Percentiles rank a stretch among this genome's conserved stretches.
Evolutionary conservation across 1,139 yeast species (phyloP).

Genomic region (Blastobotrys elegans): DNA sequence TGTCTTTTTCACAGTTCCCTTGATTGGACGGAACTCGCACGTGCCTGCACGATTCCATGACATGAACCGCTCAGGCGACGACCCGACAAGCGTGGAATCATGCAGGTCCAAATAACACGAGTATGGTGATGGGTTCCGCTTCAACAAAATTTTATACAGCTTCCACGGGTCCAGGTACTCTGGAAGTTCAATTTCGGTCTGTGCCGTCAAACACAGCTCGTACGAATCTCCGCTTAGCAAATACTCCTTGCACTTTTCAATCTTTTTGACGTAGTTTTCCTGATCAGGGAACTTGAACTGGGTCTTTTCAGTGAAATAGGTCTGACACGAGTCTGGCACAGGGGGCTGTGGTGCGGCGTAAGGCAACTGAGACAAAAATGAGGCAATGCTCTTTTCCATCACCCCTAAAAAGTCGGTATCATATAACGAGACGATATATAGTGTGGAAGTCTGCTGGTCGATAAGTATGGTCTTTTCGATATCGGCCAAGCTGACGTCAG

Average conservation of each 20-base stretch:
- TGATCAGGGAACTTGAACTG: slow-evolving; percentile 51
- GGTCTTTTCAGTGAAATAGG: slow-evolving; percentile 24
- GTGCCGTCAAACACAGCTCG: slow-evolving; percentile 85
- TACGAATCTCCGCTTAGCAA: slow-evolving; percentile 85
- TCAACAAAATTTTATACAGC: slow-evolving; percentile 65
- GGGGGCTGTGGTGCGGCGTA: slow-evolving; percentile 1
- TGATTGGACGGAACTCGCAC: slow-evolving; percentile 88
- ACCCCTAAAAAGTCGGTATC: slow-evolving; percentile 14
- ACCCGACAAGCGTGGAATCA: slow-evolving; percentile 61
- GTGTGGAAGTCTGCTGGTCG: slow-evolving; percentile 45
- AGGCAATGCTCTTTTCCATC: neutral
- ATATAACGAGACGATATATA: slow-evolving; percentile 47
- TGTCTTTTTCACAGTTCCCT: slow-evolving; percentile 83
- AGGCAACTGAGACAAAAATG: neutral
- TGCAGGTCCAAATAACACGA: slow-evolving; percentile 75
- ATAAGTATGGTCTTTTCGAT: slow-evolving; percentile 61
- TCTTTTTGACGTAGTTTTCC: slow-evolving; percentile 50
- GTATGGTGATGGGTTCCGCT: slow-evolving; percentile 87
- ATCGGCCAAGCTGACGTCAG: slow-evolving; percentile 72
- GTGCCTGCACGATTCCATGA: slow-evolving; percentile 56
- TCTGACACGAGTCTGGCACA: slow-evolving; percentile 19
- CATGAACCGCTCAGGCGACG: slow-evolving; percentile 92
- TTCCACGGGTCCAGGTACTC: slow-evolving; percentile 56
- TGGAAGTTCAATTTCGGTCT: slow-evolving; percentile 51
- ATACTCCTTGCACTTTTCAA: slow-evolving; percentile 60